These are phyloP conservation scores for Magnolia changhungtana DNA, from an alignment of 164 flowering plant species.

Conservation along the genomic window DNA sequence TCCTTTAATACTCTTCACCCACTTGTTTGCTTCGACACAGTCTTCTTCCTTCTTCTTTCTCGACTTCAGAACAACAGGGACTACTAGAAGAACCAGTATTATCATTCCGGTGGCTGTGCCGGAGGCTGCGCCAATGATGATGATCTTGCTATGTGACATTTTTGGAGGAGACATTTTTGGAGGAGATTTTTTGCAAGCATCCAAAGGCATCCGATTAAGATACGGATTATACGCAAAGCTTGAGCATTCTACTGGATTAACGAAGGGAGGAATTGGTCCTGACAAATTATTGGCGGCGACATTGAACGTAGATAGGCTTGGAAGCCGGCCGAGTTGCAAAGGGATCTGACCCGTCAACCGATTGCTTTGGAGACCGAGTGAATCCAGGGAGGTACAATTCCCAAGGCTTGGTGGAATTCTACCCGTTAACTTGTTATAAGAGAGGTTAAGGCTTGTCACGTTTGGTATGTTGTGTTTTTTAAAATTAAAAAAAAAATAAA, in stretches of 20 bases:
- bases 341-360: conserved; percentile 60
- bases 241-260: conserved; percentile 4
- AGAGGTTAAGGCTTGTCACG: conserved; percentile 61
- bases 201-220: conserved; percentile 52
- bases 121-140: conserved; percentile 35
- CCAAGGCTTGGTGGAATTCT: conserved; percentile 48
- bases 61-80: conserved; percentile 33
- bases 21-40: conserved; percentile 68
- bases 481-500: too few species aligned
- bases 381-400: conserved; percentile 50
- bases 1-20: conserved; percentile 69
- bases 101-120: conserved; percentile 40
- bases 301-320: conserved; percentile 44
- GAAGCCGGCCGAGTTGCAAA: conserved; percentile 35
- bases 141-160: conserved; percentile 11
- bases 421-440: conserved; percentile 61
- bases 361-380: conserved; percentile 51
- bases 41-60: conserved; percentile 46
- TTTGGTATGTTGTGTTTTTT: too few species aligned
- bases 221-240: conserved; percentile 50
- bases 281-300: conserved; percentile 51
- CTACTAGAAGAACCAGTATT: conserved; percentile 28
- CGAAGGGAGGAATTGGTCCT: conserved; percentile 53
- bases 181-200: conserved; percentile 23
- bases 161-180: conserved; percentile 11